These are phyloP conservation scores for Polygonum aviculare DNA, from an alignment of 148 eudicot genomes.

Conservation along the genomic window DNA sequence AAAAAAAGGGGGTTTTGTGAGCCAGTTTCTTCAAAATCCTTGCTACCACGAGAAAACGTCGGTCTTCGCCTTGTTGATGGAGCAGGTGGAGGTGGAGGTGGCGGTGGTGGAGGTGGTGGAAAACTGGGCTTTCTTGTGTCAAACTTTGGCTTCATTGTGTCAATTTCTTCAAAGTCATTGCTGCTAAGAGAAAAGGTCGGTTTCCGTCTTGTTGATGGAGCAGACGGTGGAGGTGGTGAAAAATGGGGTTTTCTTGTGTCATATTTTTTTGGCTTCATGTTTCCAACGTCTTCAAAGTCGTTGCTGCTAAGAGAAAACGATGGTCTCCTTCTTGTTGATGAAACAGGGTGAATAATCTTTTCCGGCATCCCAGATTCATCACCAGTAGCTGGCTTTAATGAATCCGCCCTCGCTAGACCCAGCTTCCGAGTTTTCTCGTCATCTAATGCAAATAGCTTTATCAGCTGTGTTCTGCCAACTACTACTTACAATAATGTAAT, in stretches of 20 bases:
- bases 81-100: slow-evolving; percentile 24
- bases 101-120: slow-evolving; percentile 20
- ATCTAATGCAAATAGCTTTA: slow-evolving; percentile 7
- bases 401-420: neutral
- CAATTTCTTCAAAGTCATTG: slow-evolving; percentile 4
- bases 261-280: slow-evolving; percentile 17
- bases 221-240: slow-evolving; percentile 25
- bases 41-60: neutral
- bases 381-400: neutral
- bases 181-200: neutral
- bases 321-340: slow-evolving; percentile 22
- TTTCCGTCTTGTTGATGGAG: slow-evolving; percentile 22
- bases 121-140: slow-evolving; percentile 15
- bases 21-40: slow-evolving; percentile 4
- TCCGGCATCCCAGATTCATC: slow-evolving; percentile 21
- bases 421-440: neutral
- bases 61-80: slow-evolving; percentile 24
- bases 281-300: slow-evolving; percentile 10
- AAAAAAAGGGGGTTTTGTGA: slow-evolving; percentile 22
- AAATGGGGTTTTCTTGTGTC: slow-evolving; percentile 15
- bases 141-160: slow-evolving; percentile 17
- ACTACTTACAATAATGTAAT: neutral
- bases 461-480: slow-evolving; percentile 1
- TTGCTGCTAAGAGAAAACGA: neutral
- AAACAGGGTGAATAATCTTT: slow-evolving; percentile 26